A percentile compares a stretch with the other conserved stretches of the same genome.
These are phyloP conservation scores for Puccinia triticina DNA, from an alignment of 1,284 basidiomycete genomes.

Conservation along the genomic window DNA sequence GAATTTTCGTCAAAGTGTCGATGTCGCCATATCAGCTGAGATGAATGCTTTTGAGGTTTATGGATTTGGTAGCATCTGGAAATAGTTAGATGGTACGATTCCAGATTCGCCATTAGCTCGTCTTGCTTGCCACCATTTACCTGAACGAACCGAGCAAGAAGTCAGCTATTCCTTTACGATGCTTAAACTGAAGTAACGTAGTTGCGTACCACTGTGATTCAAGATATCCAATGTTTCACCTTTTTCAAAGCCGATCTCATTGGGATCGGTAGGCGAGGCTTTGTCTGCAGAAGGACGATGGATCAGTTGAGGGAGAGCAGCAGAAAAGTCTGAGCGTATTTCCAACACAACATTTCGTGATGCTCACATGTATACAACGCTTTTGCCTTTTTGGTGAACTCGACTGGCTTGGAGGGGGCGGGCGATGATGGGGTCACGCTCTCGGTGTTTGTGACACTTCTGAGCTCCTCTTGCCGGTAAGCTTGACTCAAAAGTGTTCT, in stretches of 20 bases:
- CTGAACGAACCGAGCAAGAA: conserved; percentile 58
- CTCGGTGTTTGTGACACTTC: conserved; percentile 20
- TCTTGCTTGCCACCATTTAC: conserved; percentile 94
- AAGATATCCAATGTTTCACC: conserved; percentile 91
- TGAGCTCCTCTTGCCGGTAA: conserved; percentile 21
- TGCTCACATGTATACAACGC: conserved; percentile 82
- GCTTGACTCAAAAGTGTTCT: conserved; percentile 22
- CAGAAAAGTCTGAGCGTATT: conserved; percentile 21
- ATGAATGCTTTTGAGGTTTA: neutral
- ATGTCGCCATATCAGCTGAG: neutral
- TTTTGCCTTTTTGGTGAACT: conserved; percentile 71
- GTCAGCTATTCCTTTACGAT: neutral
- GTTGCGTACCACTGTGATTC: conserved; percentile 72
- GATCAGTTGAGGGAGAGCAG: neutral
- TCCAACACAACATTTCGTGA: conserved; percentile 19
- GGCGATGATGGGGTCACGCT: conserved; percentile 16
- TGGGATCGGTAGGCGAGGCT: conserved; percentile 90
- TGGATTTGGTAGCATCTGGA: conserved; percentile 52
- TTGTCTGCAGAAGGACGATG: conserved; percentile 67
- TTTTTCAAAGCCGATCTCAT: conserved; percentile 91
- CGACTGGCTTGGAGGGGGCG: conserved; percentile 27
- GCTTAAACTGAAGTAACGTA: neutral
- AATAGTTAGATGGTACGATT: conserved; percentile 64
- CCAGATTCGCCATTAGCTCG: conserved; percentile 79
- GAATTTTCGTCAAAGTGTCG: neutral